phyloP scores from a whole-genome alignment of 139 green algal species.

The Pleodorina starrii region DNA sequence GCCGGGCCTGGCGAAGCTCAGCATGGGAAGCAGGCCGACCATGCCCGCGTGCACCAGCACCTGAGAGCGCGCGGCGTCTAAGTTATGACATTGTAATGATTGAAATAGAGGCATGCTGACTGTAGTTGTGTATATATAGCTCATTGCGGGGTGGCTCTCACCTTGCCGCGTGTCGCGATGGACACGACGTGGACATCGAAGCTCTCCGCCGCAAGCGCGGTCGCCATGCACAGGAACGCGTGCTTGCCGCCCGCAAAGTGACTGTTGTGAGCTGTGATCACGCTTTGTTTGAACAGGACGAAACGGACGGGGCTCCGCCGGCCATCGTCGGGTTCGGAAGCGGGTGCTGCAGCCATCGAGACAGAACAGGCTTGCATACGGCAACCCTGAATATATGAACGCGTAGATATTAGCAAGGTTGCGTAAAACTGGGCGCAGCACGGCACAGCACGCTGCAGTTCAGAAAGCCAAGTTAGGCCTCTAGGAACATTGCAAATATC shows the following conservation, averaged over 20 bases:
- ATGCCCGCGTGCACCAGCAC: conserved; percentile 31
- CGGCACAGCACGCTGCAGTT: no score
- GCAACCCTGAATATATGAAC: no score
- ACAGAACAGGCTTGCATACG: no score
- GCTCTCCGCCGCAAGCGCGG: not conserved
- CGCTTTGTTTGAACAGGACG: conserved; percentile 43
- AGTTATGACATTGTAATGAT: no score
- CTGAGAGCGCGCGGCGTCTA: not conserved
- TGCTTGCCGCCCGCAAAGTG: conserved; percentile 62
- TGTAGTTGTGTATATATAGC: no score
- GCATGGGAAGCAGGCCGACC: not conserved
- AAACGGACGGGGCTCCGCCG: conserved; percentile 21
- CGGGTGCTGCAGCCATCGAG: no score
- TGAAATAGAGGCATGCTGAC: no score
- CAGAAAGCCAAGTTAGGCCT: no score
- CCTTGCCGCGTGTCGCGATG: conserved; percentile 4
- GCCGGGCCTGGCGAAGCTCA: not conserved
- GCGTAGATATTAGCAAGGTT: no score
- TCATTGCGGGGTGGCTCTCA: no score
- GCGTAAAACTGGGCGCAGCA: no score
- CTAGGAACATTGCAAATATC: no score
- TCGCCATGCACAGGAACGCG: conserved; percentile 51
- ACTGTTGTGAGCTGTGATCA: conserved; percentile 30
- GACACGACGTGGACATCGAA: conserved; percentile 24
- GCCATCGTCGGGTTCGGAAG: not conserved